Evolutionary conservation across 805 yeast species (phyloP).

Genomic region (Debaryomyces prosopidis): DNA sequence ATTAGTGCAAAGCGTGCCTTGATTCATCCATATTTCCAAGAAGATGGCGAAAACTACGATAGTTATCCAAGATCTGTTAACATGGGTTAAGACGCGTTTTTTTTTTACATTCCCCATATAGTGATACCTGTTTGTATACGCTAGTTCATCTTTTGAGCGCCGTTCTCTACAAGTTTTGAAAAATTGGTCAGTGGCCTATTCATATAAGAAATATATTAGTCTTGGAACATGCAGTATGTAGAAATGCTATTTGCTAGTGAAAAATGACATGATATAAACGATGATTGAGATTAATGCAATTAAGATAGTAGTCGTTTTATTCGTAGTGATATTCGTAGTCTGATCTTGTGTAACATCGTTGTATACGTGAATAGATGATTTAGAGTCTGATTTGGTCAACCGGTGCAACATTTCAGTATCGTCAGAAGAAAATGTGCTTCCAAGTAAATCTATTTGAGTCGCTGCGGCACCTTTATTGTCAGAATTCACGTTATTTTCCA

Average conservation of each 20-base stretch:
- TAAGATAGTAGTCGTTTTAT: neutral
- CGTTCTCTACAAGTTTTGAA: neutral
- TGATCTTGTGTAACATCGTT: too few species aligned
- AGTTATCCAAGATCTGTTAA: slow-evolving; percentile 36
- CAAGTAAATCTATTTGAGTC: neutral
- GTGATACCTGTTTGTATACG: too few species aligned
- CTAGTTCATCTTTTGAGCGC: too few species aligned
- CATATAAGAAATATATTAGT: neutral
- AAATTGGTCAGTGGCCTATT: neutral
- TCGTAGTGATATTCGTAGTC: neutral
- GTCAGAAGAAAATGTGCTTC: neutral
- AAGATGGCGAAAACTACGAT: slow-evolving; percentile 39
- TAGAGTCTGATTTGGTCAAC: neutral
- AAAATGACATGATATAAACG: neutral
- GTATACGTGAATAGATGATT: too few species aligned
- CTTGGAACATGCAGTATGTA: neutral
- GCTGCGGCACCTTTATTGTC: neutral
- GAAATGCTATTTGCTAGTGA: neutral
- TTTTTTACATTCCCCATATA: neutral
- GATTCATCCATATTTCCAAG: slow-evolving; percentile 81
- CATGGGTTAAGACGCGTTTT: slow-evolving; percentile 29
- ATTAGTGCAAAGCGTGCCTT: slow-evolving; percentile 94
- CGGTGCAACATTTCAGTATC: neutral
- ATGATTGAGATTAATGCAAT: neutral
- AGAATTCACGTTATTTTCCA: neutral